Evolutionary conservation across 495 filamentous ascomycete species (phyloP).

Genomic region (Annulohypoxylon bovei): DNA sequence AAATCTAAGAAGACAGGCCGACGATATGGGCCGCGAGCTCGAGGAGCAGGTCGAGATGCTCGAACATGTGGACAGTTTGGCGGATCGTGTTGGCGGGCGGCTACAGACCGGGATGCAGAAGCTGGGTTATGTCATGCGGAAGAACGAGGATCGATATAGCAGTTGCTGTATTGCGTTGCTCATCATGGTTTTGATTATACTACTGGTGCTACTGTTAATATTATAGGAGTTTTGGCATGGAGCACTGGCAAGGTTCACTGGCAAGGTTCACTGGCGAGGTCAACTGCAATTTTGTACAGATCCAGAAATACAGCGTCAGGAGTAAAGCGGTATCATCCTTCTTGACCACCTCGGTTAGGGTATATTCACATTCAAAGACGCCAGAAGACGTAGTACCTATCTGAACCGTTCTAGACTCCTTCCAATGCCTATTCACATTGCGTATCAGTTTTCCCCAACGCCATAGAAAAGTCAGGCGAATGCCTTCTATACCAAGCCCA

Average conservation of each 20-base stretch:
- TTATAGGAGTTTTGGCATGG: slow-evolving; percentile 50
- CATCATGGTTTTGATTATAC: slow-evolving; percentile 83
- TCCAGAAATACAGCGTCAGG: neutral
- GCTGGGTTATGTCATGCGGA: slow-evolving; percentile 82
- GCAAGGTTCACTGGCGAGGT: slow-evolving; percentile 11
- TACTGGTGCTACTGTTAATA: slow-evolving; percentile 76
- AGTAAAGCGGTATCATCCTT: slow-evolving; percentile 23
- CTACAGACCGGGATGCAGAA: slow-evolving; percentile 86
- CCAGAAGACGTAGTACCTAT: slow-evolving; percentile 11
- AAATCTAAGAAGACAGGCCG: slow-evolving; percentile 85
- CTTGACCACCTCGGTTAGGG: slow-evolving; percentile 13
- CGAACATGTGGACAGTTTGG: slow-evolving; percentile 80
- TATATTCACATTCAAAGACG: slow-evolving; percentile 40
- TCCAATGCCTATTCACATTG: slow-evolving; percentile 27
- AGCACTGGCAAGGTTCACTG: slow-evolving; percentile 16
- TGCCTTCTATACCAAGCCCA: slow-evolving; percentile 25
- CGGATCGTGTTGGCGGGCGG: slow-evolving; percentile 87
- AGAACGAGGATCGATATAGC: slow-evolving; percentile 91
- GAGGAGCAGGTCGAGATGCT: slow-evolving; percentile 90
- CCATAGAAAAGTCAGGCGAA: slow-evolving; percentile 8
- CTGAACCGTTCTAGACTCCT: slow-evolving; percentile 29
- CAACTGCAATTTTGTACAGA: slow-evolving; percentile 23
- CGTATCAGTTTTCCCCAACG: slow-evolving; percentile 13
- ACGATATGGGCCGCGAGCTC: slow-evolving; percentile 93
- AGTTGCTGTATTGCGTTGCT: slow-evolving; percentile 91